These are phyloP conservation scores for Suillus decipiens DNA, from an alignment of 768 basidiomycete genomes.

Conservation along the genomic window DNA sequence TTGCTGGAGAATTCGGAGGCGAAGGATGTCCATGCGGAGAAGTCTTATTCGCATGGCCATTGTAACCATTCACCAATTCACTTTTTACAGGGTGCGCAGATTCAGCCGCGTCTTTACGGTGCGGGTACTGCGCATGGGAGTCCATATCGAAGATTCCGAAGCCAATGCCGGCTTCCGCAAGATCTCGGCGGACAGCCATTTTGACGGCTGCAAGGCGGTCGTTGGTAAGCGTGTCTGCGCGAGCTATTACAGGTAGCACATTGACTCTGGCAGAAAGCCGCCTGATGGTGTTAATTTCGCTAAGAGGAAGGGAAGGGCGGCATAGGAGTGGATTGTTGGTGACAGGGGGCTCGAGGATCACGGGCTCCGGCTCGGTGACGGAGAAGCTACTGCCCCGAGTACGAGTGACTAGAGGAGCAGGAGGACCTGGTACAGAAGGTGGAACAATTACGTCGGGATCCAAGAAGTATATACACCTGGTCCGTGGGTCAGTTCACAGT, in stretches of 20 bases:
- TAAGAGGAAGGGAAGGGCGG: conserved; percentile 64
- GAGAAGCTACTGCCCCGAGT: conserved; percentile 72
- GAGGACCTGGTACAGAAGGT: conserved; percentile 64
- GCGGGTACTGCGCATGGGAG: conserved; percentile 49
- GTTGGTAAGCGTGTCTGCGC: conserved; percentile 79
- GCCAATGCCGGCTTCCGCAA: conserved; percentile 83
- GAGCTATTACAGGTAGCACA: conserved; percentile 83
- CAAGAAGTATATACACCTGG: conserved; percentile 84
- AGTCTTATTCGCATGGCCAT: conserved; percentile 51
- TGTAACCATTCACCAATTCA: conserved; percentile 56
- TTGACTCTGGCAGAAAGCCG: conserved; percentile 81
- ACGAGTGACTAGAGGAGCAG: conserved; percentile 67
- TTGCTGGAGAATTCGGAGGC: conserved; percentile 68
- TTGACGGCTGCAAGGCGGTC: conserved; percentile 81
- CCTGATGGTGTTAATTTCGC: conserved; percentile 78
- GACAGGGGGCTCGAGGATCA: conserved; percentile 79
- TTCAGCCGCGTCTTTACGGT: conserved; percentile 45
- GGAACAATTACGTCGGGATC: conserved; percentile 83
- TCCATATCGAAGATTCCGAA: conserved; percentile 89
- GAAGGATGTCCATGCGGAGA: conserved; percentile 51
- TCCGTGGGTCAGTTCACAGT: conserved; percentile 22
- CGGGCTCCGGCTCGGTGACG: conserved; percentile 70
- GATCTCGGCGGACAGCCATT: conserved; percentile 75
- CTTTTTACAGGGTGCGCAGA: conserved; percentile 45
- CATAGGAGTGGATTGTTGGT: conserved; percentile 70